These are phyloP conservation scores for Jimgerdemannia flammicorona DNA, from an alignment of 192 early-diverging fungal species.

Conservation along the genomic window DNA sequence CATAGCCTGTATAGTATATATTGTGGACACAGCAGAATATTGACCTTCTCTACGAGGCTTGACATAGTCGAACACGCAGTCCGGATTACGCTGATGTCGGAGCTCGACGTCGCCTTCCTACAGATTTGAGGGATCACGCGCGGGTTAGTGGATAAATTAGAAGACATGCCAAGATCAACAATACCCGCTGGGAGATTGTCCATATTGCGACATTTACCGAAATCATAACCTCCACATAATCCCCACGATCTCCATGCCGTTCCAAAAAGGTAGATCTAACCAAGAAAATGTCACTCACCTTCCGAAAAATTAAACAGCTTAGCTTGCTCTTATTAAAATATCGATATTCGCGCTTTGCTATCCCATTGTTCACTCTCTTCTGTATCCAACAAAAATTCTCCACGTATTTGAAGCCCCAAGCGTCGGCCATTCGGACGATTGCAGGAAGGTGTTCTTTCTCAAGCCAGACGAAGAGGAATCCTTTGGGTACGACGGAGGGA, in stretches of 20 bases:
- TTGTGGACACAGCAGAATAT: background rate
- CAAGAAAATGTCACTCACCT: conserved; percentile 29
- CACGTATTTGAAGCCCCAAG: conserved; percentile 90
- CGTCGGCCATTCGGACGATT: conserved; percentile 67
- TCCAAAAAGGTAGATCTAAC: background rate
- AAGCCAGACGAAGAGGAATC: conserved; percentile 93
- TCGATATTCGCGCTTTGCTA: conserved; percentile 57
- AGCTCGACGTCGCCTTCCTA: conserved; percentile 86
- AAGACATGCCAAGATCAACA: too few species aligned
- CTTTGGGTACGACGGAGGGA: conserved; percentile 61
- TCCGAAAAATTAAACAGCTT: conserved; percentile 85
- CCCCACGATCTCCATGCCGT: background rate
- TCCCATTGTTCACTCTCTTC: conserved; percentile 74
- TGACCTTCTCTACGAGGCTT: conserved; percentile 56
- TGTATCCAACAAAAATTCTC: conserved; percentile 99
- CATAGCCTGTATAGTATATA: background rate
- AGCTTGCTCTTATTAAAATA: conserved; percentile 90
- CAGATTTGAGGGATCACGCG: background rate
- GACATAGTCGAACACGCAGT: conserved; percentile 94
- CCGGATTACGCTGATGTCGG: conserved; percentile 89
- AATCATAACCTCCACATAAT: too few species aligned
- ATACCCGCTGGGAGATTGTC: background rate
- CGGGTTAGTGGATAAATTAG: conserved; percentile 1
- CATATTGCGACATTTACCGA: background rate
- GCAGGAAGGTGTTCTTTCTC: conserved; percentile 90